phyloP scores from a whole-genome alignment of 345 rosid genomes.

The Euphorbia peplus region DNA sequence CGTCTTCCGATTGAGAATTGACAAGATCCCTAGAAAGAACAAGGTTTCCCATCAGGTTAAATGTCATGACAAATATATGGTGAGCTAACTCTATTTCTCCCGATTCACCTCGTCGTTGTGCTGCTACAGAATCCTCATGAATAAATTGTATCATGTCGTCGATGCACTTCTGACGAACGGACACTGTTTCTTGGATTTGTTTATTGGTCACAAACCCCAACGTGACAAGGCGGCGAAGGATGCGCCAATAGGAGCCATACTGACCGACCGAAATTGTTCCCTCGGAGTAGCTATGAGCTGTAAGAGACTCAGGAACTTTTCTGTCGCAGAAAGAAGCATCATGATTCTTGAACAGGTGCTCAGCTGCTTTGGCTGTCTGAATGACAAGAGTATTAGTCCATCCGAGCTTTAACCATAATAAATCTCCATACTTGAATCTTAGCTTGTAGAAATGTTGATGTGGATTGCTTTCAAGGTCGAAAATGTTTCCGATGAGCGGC shows the following conservation, averaged over 20 bases:
- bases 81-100: neutral
- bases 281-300: neutral
- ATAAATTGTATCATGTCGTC: neutral
- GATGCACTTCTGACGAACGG: neutral
- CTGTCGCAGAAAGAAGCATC: neutral
- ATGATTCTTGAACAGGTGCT: neutral
- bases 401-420: neutral
- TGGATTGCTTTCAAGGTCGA: neutral
- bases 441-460: neutral
- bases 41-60: neutral
- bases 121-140: neutral
- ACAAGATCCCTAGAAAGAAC: neutral
- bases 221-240: neutral
- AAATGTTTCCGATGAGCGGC: neutral
- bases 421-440: neutral
- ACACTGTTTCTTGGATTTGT: neutral
- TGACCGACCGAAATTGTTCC: neutral
- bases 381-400: neutral
- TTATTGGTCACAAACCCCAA: neutral
- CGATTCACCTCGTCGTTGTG: neutral
- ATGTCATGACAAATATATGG: neutral
- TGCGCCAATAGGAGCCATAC: neutral
- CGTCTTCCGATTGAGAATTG: constrained; percentile 8
- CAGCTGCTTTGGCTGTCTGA: neutral
- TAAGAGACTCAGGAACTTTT: neutral